These are phyloP conservation scores for Phaeolepiota aurea DNA, from an alignment of 768 basidiomycete species.

Conservation along the genomic window DNA sequence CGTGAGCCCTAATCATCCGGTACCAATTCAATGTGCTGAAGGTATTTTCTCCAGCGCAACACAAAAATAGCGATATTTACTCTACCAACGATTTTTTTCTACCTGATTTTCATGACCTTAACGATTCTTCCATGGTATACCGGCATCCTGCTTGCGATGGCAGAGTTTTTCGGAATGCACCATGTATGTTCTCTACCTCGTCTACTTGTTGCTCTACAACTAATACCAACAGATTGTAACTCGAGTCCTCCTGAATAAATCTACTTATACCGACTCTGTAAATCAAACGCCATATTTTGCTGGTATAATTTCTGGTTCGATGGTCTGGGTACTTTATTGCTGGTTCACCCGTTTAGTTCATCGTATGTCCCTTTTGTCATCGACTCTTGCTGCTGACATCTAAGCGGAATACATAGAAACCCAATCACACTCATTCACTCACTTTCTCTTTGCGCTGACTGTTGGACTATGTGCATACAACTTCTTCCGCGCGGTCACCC, in stretches of 20 bases:
- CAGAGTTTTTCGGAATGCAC: constrained; percentile 90
- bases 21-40: constrained; percentile 1
- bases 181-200: constrained; percentile 47
- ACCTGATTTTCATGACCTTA: constrained; percentile 77
- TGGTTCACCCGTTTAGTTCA: constrained; percentile 75
- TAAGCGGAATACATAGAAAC: constrained; percentile 42
- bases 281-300: constrained; percentile 89
- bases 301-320: constrained; percentile 77
- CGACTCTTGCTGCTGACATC: neutral
- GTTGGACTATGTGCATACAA: constrained; percentile 75
- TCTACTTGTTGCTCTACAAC: constrained; percentile 8
- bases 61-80: constrained; percentile 74
- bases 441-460: constrained; percentile 66
- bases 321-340: constrained; percentile 79
- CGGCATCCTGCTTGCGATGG: constrained; percentile 72
- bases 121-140: constrained; percentile 87
- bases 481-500: constrained; percentile 82
- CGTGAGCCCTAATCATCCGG: constrained; percentile 33
- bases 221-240: constrained; percentile 55
- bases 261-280: constrained; percentile 75
- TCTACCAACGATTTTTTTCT: constrained; percentile 73
- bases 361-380: constrained; percentile 33
- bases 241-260: constrained; percentile 76
- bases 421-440: constrained; percentile 64
- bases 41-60: constrained; percentile 44